Evolutionary conservation across 257 asterid species (phyloP).

Genomic region (Solanum phureja): DNA sequence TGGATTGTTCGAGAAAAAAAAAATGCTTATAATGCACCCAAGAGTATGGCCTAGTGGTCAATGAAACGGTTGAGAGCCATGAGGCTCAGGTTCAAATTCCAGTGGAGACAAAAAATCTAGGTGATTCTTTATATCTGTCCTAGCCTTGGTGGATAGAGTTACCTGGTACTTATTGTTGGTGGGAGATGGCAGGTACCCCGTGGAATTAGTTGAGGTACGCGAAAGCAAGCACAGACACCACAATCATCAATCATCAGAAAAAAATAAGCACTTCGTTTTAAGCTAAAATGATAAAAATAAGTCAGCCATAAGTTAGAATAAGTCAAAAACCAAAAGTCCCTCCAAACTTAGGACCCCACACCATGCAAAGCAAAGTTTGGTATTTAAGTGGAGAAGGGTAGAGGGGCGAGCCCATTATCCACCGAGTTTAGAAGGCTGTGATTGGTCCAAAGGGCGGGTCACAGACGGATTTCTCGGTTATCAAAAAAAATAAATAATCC

Average conservation of each 20-base stretch:
- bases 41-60: not conserved
- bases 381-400: no score
- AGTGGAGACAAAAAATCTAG: not conserved
- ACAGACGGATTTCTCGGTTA: no score
- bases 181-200: not conserved
- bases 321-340: not conserved
- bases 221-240: not conserved
- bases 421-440: no score
- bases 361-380: no score
- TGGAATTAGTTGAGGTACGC: not conserved
- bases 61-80: not conserved
- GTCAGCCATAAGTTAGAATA: not conserved
- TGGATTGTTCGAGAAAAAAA: not conserved
- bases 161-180: not conserved
- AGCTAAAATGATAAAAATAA: not conserved
- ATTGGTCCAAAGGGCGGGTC: no score
- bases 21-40: not conserved
- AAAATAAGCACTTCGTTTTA: not conserved
- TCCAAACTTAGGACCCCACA: not conserved
- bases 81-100: not conserved
- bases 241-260: not conserved
- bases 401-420: no score
- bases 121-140: not conserved
- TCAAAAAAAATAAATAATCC: not conserved
- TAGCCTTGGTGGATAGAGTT: no score